These are phyloP conservation scores for Pelargonium myrrhifolium DNA, from an alignment of 441 rosid species.

Conservation along the genomic window DNA sequence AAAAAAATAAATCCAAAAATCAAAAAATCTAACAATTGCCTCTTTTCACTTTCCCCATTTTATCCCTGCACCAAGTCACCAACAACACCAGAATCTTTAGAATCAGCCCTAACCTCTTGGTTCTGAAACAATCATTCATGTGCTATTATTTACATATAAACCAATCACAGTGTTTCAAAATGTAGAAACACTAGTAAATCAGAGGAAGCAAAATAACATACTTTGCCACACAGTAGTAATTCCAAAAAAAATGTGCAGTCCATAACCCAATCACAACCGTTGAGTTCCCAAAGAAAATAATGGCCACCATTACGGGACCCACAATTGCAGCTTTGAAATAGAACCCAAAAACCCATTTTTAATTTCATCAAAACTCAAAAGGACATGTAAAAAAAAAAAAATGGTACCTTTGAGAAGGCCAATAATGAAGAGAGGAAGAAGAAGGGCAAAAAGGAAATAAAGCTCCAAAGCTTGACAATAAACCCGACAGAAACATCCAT, in stretches of 20 bases:
- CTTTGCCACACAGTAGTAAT: slow-evolving; percentile 71
- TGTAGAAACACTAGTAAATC: too few relatives aligned
- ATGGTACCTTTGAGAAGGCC: slow-evolving; percentile 56
- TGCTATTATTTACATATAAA: too few relatives aligned
- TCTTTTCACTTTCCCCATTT: too few relatives aligned
- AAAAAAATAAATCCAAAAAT: too few relatives aligned
- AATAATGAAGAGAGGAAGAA: slow-evolving; percentile 54
- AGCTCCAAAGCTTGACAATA: slow-evolving; percentile 58
- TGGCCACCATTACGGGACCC: slow-evolving; percentile 44
- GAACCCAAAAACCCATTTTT: neutral
- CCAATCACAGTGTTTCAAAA: too few relatives aligned
- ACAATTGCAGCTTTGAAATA: slow-evolving; percentile 37
- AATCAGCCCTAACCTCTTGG: too few relatives aligned
- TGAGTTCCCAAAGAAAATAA: slow-evolving; percentile 50
- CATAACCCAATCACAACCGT: slow-evolving; percentile 69
- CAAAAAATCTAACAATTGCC: too few relatives aligned
- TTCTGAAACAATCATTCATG: too few relatives aligned
- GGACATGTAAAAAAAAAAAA: neutral
- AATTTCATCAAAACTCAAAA: too few relatives aligned
- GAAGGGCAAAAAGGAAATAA: slow-evolving; percentile 59
- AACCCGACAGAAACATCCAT: slow-evolving; percentile 69
- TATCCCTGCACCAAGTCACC: too few relatives aligned
- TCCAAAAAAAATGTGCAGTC: slow-evolving; percentile 76
- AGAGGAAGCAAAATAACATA: too few relatives aligned
- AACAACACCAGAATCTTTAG: too few relatives aligned